Evolutionary conservation across 2,329 filamentous ascomycete species (phyloP), one percentile per base, ranked within the genome.

Genomic region (Stylonectria norvegica): DNA sequence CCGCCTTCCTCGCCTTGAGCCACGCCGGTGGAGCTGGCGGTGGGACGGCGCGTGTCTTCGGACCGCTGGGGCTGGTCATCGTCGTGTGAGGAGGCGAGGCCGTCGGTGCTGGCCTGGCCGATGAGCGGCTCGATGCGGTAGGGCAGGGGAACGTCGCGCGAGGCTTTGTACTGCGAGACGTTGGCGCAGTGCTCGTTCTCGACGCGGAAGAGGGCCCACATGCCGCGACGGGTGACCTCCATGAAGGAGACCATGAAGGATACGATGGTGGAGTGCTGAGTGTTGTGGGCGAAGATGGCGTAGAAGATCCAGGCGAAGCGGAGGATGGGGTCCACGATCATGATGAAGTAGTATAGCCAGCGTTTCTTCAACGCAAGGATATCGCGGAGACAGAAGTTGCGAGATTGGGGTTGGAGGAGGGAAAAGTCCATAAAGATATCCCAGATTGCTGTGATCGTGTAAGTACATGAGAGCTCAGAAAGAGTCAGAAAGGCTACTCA

Each of bases 111-210:
- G 9, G 58, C 57, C 22, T 61, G 68, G 40, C 71, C 66, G 45
- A 69, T 62, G 9, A 74, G 64, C 1, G 68, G 64, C 41, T 78
- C 71, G 33, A 82, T 67, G 35, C 79, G 74, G 60, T 96, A 97
- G 0, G 91, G 91, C 0, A 97, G 73, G 0, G 89, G 89, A 0
- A 95, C 78, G 56, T 96, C 90, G 40, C 91, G 78, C 2, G 84
- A 89, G 4, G 93, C 93, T 49, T 94, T 89, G 74, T 94, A 94
- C 51, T 88, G 82, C 14, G 82, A 79, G 2, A 98, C 91, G 55
- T 96, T 95, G 40, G 85, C 83, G 66, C 89, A 95, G 66, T 98
- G 93, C 57, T 98, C 93, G 63, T 98, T 98, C 65, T 98, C 93
- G 18, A 98, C 90, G 28, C 93, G 87, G 62, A 98, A 86, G 4